phyloP scores from a whole-genome alignment of 345 rosid species.

The Brassica incana region DNA sequence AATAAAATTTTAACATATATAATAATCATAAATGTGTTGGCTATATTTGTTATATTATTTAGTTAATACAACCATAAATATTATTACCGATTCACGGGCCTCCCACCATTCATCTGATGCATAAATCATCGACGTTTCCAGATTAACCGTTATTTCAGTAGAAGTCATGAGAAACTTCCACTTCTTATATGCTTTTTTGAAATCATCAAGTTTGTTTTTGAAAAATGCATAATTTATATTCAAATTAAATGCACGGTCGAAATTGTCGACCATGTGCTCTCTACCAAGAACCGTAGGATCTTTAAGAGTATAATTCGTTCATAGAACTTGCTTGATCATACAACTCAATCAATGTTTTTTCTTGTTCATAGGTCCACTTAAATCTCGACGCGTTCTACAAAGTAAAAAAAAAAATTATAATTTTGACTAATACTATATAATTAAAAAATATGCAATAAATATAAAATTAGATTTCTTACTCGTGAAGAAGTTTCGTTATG shows the following conservation, averaged over 20 bases:
- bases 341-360: background rate
- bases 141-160: background rate
- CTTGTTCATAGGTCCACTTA: background rate
- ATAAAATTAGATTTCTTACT: background rate
- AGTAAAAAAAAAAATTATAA: background rate
- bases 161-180: background rate
- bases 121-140: background rate
- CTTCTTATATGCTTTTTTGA: background rate
- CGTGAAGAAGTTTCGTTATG: background rate
- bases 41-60: no score
- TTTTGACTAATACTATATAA: background rate
- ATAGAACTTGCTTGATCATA: background rate
- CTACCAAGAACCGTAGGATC: background rate
- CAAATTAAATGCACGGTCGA: background rate
- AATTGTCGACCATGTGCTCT: background rate
- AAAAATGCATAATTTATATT: background rate
- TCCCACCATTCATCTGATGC: background rate
- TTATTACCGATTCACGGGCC: background rate
- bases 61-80: background rate
- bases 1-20: no score
- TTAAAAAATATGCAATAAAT: background rate
- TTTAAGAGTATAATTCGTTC: background rate
- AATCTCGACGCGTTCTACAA: background rate
- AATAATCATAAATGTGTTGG: background rate
- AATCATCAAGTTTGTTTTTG: background rate